These are phyloP conservation scores for Yarrowia porcina DNA, from an alignment of 805 yeast genomes.

Conservation along the genomic window DNA sequence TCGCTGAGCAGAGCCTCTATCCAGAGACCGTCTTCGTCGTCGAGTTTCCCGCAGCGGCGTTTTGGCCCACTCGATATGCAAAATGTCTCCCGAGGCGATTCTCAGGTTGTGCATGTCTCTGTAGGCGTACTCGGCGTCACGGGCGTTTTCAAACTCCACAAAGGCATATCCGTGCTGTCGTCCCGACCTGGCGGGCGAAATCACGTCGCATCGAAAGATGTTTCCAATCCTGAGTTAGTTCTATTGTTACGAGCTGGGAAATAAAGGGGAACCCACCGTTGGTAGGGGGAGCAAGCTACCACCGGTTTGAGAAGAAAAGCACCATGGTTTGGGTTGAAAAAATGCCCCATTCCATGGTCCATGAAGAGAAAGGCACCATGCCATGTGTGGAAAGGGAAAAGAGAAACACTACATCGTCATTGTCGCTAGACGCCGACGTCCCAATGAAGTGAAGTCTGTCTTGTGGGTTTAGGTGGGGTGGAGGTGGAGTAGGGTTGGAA, in stretches of 20 bases:
- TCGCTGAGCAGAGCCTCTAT: slow-evolving; percentile 15
- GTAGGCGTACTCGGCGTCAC: slow-evolving; percentile 40
- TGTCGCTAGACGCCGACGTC: background rate
- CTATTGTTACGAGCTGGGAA: too few relatives aligned
- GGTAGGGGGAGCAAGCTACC: background rate
- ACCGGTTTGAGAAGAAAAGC: background rate
- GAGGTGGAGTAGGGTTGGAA: background rate
- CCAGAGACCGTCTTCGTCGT: background rate
- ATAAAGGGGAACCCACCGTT: background rate
- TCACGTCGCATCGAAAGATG: slow-evolving; percentile 37
- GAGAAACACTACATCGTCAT: background rate
- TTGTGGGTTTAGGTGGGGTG: too few relatives aligned
- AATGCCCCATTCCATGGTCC: too few relatives aligned
- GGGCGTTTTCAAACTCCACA: slow-evolving; percentile 36
- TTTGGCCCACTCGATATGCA: slow-evolving; percentile 33
- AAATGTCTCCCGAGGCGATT: slow-evolving; percentile 33
- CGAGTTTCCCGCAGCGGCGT: slow-evolving; percentile 20
- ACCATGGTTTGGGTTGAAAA: too few relatives aligned
- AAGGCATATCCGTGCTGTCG: slow-evolving; percentile 35
- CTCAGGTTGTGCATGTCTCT: slow-evolving; percentile 35
- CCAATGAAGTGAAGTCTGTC: background rate
- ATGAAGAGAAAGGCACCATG: background rate
- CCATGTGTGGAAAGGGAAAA: background rate
- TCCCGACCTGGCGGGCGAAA: slow-evolving; percentile 33
- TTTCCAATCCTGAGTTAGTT: slow-evolving; percentile 34